These are phyloP conservation scores for Phytopythium vexans DNA, from an alignment of 352 stramenopile species.

Conservation along the genomic window DNA sequence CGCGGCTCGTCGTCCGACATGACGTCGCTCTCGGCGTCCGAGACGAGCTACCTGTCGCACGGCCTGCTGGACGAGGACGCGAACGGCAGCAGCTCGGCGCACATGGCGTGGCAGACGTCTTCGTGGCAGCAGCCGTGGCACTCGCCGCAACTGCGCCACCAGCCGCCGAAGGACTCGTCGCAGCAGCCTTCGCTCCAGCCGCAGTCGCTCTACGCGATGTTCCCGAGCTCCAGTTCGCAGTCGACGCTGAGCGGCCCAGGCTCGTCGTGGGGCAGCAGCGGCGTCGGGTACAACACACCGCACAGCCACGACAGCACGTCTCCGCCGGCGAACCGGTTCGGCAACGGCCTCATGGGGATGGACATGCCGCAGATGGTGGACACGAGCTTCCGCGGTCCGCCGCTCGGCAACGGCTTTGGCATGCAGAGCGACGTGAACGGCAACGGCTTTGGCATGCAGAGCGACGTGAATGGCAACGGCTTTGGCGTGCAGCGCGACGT, in stretches of 20 bases:
- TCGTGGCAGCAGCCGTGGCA: slow-evolving; percentile 58
- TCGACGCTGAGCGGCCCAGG: no score
- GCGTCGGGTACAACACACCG: slow-evolving; percentile 14
- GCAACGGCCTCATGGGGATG: slow-evolving; percentile 38
- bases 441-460: slow-evolving; percentile 23
- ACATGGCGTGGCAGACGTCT: slow-evolving; percentile 47
- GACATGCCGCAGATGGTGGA: no score
- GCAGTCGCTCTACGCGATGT: slow-evolving; percentile 61
- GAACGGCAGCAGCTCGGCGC: slow-evolving; percentile 16
- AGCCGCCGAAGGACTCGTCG: slow-evolving; percentile 13
- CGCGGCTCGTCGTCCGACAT: slow-evolving; percentile 37
- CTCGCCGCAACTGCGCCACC: slow-evolving; percentile 27
- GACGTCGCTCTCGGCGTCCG: slow-evolving; percentile 37
- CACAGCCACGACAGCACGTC: slow-evolving; percentile 16
- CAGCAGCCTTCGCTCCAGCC: slow-evolving; percentile 32
- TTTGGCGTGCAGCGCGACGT: slow-evolving; percentile 33
- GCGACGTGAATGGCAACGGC: slow-evolving; percentile 12
- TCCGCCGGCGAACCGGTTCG: slow-evolving; percentile 39
- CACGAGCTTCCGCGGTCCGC: no score
- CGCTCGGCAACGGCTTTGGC: slow-evolving; percentile 30
- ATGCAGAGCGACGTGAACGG: slow-evolving; percentile 24
- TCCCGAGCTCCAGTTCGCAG: slow-evolving; percentile 26
- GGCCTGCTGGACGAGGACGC: slow-evolving; percentile 28
- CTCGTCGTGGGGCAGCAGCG: slow-evolving; percentile 6
- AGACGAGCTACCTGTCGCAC: slow-evolving; percentile 44